phyloP scores from a whole-genome alignment of 1,139 yeast species.

The Pichia sp. region DNA sequence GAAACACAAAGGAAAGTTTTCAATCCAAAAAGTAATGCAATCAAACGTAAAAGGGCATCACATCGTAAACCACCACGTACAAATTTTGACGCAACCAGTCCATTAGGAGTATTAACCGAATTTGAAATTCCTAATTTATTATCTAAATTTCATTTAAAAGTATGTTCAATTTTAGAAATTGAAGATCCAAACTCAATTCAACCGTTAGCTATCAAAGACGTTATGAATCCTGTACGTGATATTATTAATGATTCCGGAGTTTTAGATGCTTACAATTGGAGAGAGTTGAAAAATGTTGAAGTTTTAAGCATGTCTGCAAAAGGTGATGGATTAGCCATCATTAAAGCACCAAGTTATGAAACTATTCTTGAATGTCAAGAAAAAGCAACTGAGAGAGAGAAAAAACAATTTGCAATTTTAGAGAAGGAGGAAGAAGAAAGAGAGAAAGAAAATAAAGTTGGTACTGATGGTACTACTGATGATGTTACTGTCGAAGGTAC shows the following conservation, averaged over 20 bases:
- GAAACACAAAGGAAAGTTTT: not conserved
- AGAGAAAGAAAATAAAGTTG: not conserved
- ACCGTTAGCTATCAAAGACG: slow-evolving; percentile 38
- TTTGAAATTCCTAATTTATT: slow-evolving; percentile 64
- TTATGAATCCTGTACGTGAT: slow-evolving; percentile 56
- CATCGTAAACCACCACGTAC: slow-evolving; percentile 36
- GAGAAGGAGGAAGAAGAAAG: not conserved
- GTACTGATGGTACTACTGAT: not conserved
- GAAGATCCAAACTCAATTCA: slow-evolving; percentile 13
- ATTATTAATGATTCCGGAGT: slow-evolving; percentile 55
- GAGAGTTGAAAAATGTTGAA: slow-evolving; percentile 52
- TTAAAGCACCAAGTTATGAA: slow-evolving; percentile 42
- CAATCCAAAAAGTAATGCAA: slow-evolving; percentile 12
- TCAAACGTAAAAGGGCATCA: slow-evolving; percentile 23
- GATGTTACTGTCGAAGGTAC: slow-evolving; percentile 2
- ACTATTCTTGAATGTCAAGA: slow-evolving; percentile 11
- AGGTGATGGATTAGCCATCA: slow-evolving; percentile 71
- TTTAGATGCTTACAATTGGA: slow-evolving; percentile 45
- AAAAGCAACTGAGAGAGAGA: slow-evolving; percentile 12
- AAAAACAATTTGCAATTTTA: not conserved
- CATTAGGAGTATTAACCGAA: slow-evolving; percentile 65
- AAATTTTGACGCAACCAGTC: slow-evolving; percentile 70
- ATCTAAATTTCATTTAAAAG: slow-evolving; percentile 27
- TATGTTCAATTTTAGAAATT: slow-evolving; percentile 3
- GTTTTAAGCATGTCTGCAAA: slow-evolving; percentile 58